Percentiles rank a stretch among this genome's conserved stretches.
phyloP scores from a whole-genome alignment of 306 rosid genomes.

The Cotoneaster glaucophyllus region DNA sequence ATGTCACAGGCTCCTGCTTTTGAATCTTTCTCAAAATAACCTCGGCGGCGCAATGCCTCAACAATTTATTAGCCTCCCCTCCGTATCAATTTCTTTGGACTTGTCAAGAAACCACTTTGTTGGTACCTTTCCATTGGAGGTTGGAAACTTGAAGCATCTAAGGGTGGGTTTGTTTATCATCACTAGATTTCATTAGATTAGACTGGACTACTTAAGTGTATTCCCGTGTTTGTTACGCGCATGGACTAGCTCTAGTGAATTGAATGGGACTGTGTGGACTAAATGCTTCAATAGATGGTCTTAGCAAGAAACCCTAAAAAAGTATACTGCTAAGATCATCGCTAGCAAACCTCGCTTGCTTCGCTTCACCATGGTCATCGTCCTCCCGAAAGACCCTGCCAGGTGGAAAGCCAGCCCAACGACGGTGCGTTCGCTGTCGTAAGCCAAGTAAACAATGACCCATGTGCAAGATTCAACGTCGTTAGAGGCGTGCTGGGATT shows the following conservation, averaged over 20 bases:
- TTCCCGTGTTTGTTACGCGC: too few species aligned
- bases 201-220: too few species aligned
- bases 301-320: too few species aligned
- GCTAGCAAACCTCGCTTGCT: too few species aligned
- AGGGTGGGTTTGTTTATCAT: too few species aligned
- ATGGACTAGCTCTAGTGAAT: too few species aligned
- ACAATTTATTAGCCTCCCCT: background rate
- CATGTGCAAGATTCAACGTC: conserved; percentile 54
- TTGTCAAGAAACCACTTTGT: background rate
- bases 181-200: too few species aligned
- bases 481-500: conserved; percentile 44
- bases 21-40: background rate
- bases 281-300: too few species aligned
- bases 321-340: too few species aligned
- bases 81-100: background rate
- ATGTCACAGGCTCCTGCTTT: background rate
- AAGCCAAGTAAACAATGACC: conserved; percentile 64
- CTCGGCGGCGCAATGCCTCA: background rate
- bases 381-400: conserved; percentile 88
- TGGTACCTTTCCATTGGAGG: background rate
- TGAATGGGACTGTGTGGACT: too few species aligned
- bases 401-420: conserved; percentile 56
- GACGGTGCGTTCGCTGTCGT: conserved; percentile 78
- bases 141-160: background rate
- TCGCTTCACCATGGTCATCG: conserved; percentile 71